Conservation (phyloP, 2,329 filamentous ascomycete genomes). For the Fusarium agapanthi region DNA sequence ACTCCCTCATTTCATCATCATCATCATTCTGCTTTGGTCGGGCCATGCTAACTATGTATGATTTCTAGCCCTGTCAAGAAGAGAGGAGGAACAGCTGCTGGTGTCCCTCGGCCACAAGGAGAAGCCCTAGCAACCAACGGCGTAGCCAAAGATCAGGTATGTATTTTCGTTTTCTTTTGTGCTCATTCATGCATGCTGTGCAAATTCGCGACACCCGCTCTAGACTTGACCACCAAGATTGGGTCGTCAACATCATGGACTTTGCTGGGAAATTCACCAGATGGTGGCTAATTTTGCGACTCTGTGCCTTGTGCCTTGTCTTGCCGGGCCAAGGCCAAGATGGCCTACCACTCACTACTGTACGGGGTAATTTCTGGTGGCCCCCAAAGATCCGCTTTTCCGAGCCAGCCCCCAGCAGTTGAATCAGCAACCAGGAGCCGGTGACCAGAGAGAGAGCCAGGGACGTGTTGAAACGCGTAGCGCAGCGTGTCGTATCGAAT, state of each 20-base stretch:
- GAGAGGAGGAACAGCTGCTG: conserved; percentile 73
- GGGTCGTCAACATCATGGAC: not conserved
- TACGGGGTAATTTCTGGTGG: conserved; percentile 38
- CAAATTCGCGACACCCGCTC: not conserved
- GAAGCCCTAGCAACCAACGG: conserved; percentile 71
- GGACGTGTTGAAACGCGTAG: conserved; percentile 28
- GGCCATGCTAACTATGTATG: conserved; percentile 40
- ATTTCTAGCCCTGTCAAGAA: conserved; percentile 73
- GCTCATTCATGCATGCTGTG: not conserved
- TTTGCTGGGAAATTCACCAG: conserved; percentile 11
- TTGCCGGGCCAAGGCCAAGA: conserved; percentile 7
- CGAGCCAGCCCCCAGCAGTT: conserved; percentile 33
- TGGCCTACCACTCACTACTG: conserved; percentile 17
- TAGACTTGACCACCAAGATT: not conserved
- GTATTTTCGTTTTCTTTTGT: conserved; percentile 5
- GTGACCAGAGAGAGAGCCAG: not conserved
- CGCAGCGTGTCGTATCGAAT: conserved; percentile 8
- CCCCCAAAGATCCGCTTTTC: conserved; percentile 42
- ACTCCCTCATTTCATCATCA: not conserved
- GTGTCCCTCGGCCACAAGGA: conserved; percentile 71
- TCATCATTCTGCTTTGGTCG: not conserved
- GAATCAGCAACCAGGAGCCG: conserved; percentile 17
- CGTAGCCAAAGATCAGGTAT: conserved; percentile 61
- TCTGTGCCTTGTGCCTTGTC: conserved; percentile 5
- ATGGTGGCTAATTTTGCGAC: conserved; percentile 32